Conservation (phyloP, 495 filamentous ascomycete genomes). For the Neurospora sp. region DNA sequence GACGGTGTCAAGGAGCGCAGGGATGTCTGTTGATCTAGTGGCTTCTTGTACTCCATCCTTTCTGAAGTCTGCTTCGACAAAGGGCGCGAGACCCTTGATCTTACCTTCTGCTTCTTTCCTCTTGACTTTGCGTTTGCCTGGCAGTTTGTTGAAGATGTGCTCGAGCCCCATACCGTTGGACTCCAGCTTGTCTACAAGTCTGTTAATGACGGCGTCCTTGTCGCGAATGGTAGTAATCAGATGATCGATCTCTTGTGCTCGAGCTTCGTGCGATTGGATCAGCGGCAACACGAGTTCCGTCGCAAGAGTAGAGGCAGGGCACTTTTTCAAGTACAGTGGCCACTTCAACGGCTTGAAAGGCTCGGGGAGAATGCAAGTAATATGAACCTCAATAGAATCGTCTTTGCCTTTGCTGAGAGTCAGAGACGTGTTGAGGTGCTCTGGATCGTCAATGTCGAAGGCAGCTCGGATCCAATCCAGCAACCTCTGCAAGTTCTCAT, state of each 20-base stretch:
- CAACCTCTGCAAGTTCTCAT: constrained; percentile 59
- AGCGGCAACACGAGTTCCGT: constrained; percentile 60
- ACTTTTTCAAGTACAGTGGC: constrained; percentile 49
- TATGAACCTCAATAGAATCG: constrained; percentile 43
- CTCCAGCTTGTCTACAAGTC: constrained; percentile 70
- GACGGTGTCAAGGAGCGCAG: constrained; percentile 23
- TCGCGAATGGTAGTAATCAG: constrained; percentile 53
- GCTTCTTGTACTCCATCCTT: constrained; percentile 11
- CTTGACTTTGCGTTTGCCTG: constrained; percentile 37
- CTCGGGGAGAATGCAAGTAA: constrained; percentile 52
- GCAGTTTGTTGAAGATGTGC: constrained; percentile 56
- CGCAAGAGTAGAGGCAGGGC: constrained; percentile 42
- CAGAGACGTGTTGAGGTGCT: constrained; percentile 28
- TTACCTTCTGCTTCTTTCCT: constrained; percentile 37
- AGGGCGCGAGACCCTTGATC: constrained; percentile 45
- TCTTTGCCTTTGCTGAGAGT: constrained; percentile 19
- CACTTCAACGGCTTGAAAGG: constrained; percentile 61
- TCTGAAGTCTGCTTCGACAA: constrained; percentile 40
- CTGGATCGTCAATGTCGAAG: constrained; percentile 32
- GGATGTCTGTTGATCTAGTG: constrained; percentile 23
- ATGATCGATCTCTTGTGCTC: constrained; percentile 38
- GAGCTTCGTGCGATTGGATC: constrained; percentile 44
- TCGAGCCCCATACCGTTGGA: constrained; percentile 55
- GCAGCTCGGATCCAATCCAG: constrained; percentile 60
- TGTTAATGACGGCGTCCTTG: constrained; percentile 70